These are phyloP conservation scores for Ulmus americana DNA, from an alignment of 331 rosid genomes.

Conservation along the genomic window DNA sequence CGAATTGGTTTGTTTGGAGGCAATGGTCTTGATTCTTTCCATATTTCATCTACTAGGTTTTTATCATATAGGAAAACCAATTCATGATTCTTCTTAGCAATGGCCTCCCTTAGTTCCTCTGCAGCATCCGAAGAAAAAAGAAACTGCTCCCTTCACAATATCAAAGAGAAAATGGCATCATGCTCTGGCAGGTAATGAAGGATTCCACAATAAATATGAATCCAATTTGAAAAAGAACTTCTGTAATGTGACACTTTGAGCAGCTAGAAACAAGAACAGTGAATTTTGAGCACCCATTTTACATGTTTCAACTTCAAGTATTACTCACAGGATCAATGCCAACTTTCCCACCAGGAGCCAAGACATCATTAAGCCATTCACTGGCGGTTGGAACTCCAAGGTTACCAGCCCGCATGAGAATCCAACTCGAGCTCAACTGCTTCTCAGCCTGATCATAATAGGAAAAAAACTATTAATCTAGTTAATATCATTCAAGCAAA, in stretches of 20 bases:
- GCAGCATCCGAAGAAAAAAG: slow-evolving; percentile 93
- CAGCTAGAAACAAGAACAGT: slow-evolving; percentile 3
- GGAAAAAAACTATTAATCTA: not conserved
- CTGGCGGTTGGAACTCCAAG: slow-evolving; percentile 69
- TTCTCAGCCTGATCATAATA: slow-evolving; percentile 68
- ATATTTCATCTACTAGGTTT: slow-evolving; percentile 84
- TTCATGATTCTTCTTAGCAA: slow-evolving; percentile 71
- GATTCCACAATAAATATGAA: not conserved
- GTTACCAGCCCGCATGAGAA: slow-evolving; percentile 89
- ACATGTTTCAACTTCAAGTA: slow-evolving; percentile 14
- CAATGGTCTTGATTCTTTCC: slow-evolving; percentile 72
- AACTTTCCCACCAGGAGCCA: slow-evolving; percentile 80
- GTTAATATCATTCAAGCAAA: not conserved
- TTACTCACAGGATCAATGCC: slow-evolving; percentile 96
- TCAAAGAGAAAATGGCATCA: slow-evolving; percentile 44
- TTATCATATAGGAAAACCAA: slow-evolving; percentile 60
- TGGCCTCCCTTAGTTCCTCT: slow-evolving; percentile 66
- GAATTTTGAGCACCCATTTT: slow-evolving; percentile 3
- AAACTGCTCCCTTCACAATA: slow-evolving; percentile 95
- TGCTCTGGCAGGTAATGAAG: slow-evolving; percentile 25
- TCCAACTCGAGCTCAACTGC: slow-evolving; percentile 80
- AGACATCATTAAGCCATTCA: slow-evolving; percentile 85
- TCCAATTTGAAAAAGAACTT: not conserved
- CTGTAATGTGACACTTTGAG: not conserved
- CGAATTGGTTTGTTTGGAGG: slow-evolving; percentile 60